Evolutionary conservation across 1,284 basidiomycete genomes (phyloP), one percentile per base, ranked within the genome.

Genomic region (Dichomitus squalens): DNA sequence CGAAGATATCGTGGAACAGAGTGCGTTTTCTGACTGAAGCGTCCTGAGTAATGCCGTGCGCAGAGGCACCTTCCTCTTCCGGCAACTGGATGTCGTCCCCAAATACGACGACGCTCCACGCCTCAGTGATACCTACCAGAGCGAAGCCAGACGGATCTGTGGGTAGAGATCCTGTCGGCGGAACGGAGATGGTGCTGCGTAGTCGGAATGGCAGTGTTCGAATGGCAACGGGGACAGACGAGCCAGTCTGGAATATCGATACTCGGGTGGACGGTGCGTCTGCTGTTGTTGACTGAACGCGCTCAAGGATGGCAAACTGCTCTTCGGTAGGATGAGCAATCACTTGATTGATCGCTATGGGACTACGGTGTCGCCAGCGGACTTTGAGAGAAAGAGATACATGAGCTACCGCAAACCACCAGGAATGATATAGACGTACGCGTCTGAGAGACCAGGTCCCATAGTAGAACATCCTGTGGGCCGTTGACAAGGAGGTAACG

Each of bases 1-100:
- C 93, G 66, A 95, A 95, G 59, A 95, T 88, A 66, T 95, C 92
- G 66, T 92, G 87, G 73, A 95, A 92, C 6, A 95, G 73, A 14
- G 90, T 88, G 60, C 80, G 79, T 58, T 75, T 83, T 14, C 58
- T 56, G 9, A 59, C 64, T 3, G 66, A 55, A 29, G 72, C 64
- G 11, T 69, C 64, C 9, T 70, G 66, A 20, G 69, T 65, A 44
- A 90, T 77, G n/a, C 73, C 76, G 55, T 72, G 79, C 6, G 81
- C 74, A 14, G 71, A 70, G 1, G 74, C 66, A 14, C 77, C 79
- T 35, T 79, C 76, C 16, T 79, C 78, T 50, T 76, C 73, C 2
- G 72, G 65, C 12, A 73, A 63, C 41, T 70, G 65, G 14, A 79
- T 70, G 18, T 80, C 74, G 64, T 91, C 85, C 1, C 90, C 90